Evolutionary conservation across 1,284 basidiomycete species (phyloP).

Genomic region (Puccinia polysora): DNA sequence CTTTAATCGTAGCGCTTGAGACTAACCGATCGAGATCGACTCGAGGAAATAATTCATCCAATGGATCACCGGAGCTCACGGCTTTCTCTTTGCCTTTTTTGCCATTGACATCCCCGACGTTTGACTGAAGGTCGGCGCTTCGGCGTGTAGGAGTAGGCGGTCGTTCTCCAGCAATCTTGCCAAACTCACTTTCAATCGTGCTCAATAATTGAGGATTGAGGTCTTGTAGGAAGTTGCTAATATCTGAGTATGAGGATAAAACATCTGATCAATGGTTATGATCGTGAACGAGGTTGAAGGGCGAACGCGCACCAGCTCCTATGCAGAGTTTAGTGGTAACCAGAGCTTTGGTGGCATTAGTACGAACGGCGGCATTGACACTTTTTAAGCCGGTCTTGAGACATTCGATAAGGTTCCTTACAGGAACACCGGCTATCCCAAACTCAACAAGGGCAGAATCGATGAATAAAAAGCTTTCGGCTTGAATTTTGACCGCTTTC

Average conservation of each 20-base stretch:
- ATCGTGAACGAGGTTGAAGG: background rate
- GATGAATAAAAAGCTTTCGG: constrained; percentile 85
- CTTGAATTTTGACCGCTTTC: constrained; percentile 94
- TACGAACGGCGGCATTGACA: constrained; percentile 88
- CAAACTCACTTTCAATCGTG: constrained; percentile 87
- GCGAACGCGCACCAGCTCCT: constrained; percentile 66
- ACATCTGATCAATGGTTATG: background rate
- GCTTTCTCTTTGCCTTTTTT: constrained; percentile 54
- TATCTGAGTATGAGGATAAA: constrained; percentile 58
- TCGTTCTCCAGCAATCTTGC: constrained; percentile 76
- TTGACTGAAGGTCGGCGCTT: constrained; percentile 64
- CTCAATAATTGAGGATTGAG: constrained; percentile 88
- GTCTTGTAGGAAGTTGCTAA: constrained; percentile 88
- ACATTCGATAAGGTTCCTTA: constrained; percentile 82
- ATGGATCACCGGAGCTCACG: constrained; percentile 60
- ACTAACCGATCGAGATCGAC: constrained; percentile 86
- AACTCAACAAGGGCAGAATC: constrained; percentile 86
- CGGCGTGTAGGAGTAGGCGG: constrained; percentile 74
- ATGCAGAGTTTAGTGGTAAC: constrained; percentile 89
- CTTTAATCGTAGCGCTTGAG: constrained; percentile 73
- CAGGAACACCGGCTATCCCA: constrained; percentile 77
- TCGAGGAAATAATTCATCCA: constrained; percentile 91
- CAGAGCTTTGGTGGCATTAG: constrained; percentile 87
- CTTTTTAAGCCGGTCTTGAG: constrained; percentile 81
- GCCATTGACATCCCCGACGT: constrained; percentile 54